phyloP scores from a whole-genome alignment of 768 basidiomycete species.

The Mycena vulgaris region DNA sequence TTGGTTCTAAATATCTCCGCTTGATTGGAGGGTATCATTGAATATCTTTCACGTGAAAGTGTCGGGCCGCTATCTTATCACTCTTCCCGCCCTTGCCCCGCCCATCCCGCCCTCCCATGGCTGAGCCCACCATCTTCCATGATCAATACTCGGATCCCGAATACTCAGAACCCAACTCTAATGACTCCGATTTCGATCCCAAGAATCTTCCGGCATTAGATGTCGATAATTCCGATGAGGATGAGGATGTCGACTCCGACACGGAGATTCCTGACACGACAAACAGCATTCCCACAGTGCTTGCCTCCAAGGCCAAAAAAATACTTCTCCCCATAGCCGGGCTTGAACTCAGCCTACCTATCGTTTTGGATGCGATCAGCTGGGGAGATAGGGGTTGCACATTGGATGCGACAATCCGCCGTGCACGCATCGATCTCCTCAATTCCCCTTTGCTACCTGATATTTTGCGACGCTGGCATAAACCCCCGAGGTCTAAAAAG shows the following conservation, averaged over 20 bases:
- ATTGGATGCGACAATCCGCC: neutral
- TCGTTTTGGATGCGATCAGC: conserved; percentile 15
- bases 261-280: neutral
- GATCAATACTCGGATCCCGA: neutral
- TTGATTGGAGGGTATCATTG: too few species aligned
- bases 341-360: neutral
- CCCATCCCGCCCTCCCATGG: neutral
- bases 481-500: neutral
- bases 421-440: neutral
- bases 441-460: neutral
- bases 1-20: too few species aligned
- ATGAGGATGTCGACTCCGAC: neutral
- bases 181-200: conserved; percentile 8
- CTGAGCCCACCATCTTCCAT: neutral
- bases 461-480: conserved; percentile 9
- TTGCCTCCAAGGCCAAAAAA: neutral
- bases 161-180: conserved; percentile 1
- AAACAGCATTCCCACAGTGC: too few species aligned
- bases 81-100: too few species aligned
- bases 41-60: too few species aligned
- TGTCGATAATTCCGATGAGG: neutral
- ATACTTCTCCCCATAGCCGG: neutral
- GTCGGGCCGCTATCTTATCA: too few species aligned
- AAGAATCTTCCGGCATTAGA: neutral
- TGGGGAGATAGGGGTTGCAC: conserved; percentile 21